Base-by-base conservation (phyloP, 441 rosid species). In the Flueggea neowawraea region DNA sequence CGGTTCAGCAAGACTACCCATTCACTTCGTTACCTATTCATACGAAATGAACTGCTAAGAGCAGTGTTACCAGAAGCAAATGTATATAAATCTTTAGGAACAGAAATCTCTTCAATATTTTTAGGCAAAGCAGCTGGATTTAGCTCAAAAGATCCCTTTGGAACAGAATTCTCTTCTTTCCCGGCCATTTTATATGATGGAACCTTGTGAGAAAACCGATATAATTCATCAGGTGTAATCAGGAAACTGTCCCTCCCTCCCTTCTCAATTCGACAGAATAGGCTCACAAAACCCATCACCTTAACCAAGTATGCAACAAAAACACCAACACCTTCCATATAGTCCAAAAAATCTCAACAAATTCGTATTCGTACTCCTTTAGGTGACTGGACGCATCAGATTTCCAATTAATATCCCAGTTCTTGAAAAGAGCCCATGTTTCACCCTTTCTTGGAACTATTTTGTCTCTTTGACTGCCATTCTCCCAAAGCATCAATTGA, bases 261-360 rank as follows among this genome's bases (percentile, higher is more conserved):
- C 28, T n/a, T n/a, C n/a, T n/a, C n/a, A 73, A 52, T 48, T 63
- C 59, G 67, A 57, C 72, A 69, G 66, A 86, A 89, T 43, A 86
- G 66, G 69, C 90, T 76, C 6, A 72, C 75, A 77, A 89, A 88
- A 36, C 98, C 95, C 71, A 85, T 78, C 64, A 87, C 74, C 75
- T 87, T 95, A 36, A 69, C 74, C 77, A 95, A 70, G 71, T 75
- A 81, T 57, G 91, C 84, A 73, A 84, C 94, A n/a, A 62, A 68
- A 55, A 76, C 58, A 22, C 89, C 91, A 51, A 36, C 51, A 32
- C 57, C 76, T 55, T 77, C 55, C 0, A 12, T 48, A 73, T 67
- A 78, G 43, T 82, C 87, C 12, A 86, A 78, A 92, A 12, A 65
- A 90, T 67, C 77, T 84, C 96, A 66, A 92, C 98, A 61, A 87